These are phyloP conservation scores for Penicillium concentricum DNA, from an alignment of 2,329 filamentous ascomycete species.

Conservation along the genomic window DNA sequence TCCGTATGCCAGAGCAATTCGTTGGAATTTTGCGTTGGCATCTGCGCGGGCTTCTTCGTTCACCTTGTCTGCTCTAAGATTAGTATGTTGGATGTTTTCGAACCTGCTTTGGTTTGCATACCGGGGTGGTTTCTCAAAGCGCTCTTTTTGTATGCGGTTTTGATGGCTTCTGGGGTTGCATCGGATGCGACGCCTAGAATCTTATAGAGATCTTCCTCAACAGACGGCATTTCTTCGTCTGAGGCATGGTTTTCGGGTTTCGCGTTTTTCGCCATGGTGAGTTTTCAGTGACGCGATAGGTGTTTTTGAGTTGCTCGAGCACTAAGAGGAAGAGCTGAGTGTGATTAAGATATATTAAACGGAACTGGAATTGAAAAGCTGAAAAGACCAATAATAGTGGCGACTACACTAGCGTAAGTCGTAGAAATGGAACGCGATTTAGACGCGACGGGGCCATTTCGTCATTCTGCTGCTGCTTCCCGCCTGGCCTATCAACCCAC, in stretches of 20 bases:
- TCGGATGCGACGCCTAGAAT: conserved; percentile 69
- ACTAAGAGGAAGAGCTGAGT: not conserved
- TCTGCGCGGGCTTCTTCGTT: conserved; percentile 63
- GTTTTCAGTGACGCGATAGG: not conserved
- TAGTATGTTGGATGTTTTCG: conserved; percentile 13
- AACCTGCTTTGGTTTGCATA: conserved; percentile 40
- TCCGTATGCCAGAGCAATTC: conserved; percentile 90
- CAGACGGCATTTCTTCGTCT: conserved; percentile 20
- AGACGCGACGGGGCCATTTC: conserved; percentile 27
- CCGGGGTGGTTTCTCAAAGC: conserved; percentile 85
- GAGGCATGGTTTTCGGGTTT: conserved; percentile 51
- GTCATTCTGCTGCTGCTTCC: conserved; percentile 28
- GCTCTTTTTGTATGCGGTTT: conserved; percentile 85
- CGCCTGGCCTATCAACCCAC: conserved; percentile 12
- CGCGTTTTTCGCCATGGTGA: conserved; percentile 19
- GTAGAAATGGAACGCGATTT: conserved; percentile 20
- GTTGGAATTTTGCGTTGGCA: conserved; percentile 81
- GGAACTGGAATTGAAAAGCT: not conserved
- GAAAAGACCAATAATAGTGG: not conserved
- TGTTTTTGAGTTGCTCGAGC: no score
- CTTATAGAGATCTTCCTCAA: conserved; percentile 64
- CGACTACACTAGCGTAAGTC: not conserved
- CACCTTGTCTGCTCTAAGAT: conserved; percentile 67
- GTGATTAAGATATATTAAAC: not conserved
- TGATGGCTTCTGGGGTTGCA: conserved; percentile 77